Base-by-base conservation (phyloP, 805 yeast species). In the Saturnispora zaruensis region DNA sequence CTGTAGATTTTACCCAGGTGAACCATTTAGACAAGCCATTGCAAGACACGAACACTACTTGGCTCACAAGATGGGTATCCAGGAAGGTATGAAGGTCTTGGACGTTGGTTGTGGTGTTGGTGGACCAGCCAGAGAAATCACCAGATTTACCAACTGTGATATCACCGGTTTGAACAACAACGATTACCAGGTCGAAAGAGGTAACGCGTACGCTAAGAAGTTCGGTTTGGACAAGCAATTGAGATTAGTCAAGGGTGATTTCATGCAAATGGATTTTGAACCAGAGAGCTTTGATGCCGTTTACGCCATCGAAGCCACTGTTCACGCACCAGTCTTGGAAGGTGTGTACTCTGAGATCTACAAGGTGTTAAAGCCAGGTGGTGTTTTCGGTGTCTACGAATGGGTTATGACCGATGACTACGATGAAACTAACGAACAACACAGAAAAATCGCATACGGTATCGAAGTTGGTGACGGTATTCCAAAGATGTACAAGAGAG, bases 61-160 rank as follows among this genome's bases (percentile, higher is more conserved):
- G 59, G 99, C 99, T 40, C 72, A 76, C 68, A 83, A 86, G 73
- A 89, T 90, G 78, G 85, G 85, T 54, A 74, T 91, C 61, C 68
- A 74, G 59, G 85, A 82, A 59, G 78, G 81, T 59, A 86, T 85
- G 87, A 81, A 82, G 63, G 99, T 91, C 16, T 77, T 91, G 59
- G 99, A 91, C 66, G 99, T 91, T 51, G 99, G 99, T 44, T 93
- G 99, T 74, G 99, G 99, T 76, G 96, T 91, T 61, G 99, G 99
- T 66, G 99, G 99, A 41, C 99, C 99, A 62, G 97, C 96, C 21
- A 84, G 97, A 69, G 96, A 93, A 73, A 91, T 91, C 63, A 77
- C 84, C 53, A 81, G 96, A 66, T 91, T 91, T 75, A 84, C 98
- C 46, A 88, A 84, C 61, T 84, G 89, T 71, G 72, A 79, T 60